Conservation (phyloP, 306 rosid genomes). For the Cucumis sativus region DNA sequence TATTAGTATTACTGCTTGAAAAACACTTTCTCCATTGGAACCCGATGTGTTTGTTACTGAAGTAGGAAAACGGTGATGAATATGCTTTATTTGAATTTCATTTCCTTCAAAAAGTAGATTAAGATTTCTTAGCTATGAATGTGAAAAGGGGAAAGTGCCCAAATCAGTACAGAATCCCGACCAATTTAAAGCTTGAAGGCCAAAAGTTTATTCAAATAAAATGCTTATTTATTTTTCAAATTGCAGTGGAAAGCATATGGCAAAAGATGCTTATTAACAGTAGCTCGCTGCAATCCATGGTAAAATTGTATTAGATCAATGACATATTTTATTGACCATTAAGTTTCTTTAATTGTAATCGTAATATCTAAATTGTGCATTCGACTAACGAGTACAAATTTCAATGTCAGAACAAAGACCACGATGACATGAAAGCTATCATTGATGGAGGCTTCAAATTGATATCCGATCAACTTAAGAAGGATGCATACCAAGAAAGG, state of each 20-base stretch:
- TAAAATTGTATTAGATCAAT: constrained; percentile 20
- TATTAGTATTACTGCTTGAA: background rate
- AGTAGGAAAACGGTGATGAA: background rate
- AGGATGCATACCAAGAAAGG: constrained; percentile 34
- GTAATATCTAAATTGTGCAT: background rate
- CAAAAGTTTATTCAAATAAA: background rate
- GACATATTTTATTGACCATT: constrained; percentile 6
- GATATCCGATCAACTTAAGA: constrained; percentile 44
- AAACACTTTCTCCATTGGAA: background rate
- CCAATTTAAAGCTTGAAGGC: background rate
- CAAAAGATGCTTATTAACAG: constrained; percentile 68
- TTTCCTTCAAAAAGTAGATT: background rate
- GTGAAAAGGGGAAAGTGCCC: background rate
- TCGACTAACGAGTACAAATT: background rate
- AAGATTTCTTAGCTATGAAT: background rate
- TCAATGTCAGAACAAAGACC: constrained; percentile 59
- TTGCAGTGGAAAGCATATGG: constrained; percentile 57
- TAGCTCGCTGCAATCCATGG: constrained; percentile 56
- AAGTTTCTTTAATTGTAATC: constrained; percentile 4
- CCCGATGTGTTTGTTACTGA: background rate
- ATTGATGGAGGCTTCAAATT: constrained; percentile 54
- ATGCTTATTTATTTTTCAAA: background rate
- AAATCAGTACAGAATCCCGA: background rate
- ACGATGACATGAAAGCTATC: constrained; percentile 58
- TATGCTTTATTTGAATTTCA: background rate